Evolutionary conservation across 2,329 filamentous ascomycete species (phyloP).

Genomic region (Epichloe amarillans): DNA sequence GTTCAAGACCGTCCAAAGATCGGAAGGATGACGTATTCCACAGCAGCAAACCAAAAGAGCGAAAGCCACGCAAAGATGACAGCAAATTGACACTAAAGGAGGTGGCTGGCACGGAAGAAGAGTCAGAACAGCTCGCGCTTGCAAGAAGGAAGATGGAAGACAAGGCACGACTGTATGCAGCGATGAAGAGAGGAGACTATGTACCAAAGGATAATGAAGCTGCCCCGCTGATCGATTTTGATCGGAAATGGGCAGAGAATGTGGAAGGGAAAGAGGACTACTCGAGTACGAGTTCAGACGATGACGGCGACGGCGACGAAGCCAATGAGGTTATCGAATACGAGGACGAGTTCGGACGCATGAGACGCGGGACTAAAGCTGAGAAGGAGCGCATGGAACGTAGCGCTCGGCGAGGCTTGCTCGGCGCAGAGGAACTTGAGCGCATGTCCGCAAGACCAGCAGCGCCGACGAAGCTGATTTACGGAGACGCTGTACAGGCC

Average conservation of each 20-base stretch:
- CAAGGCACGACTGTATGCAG: slow-evolving; percentile 77
- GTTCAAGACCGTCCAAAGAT: slow-evolving; percentile 32
- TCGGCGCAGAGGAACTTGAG: slow-evolving; percentile 49
- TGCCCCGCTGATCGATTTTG: slow-evolving; percentile 76
- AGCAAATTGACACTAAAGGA: slow-evolving; percentile 38
- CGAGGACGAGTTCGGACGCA: slow-evolving; percentile 84
- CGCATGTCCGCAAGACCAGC: slow-evolving; percentile 54
- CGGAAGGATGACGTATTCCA: slow-evolving; percentile 34
- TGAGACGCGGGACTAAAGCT: slow-evolving; percentile 55
- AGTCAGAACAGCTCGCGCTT: slow-evolving; percentile 54
- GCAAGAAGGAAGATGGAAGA: slow-evolving; percentile 75
- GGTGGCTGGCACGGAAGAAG: slow-evolving; percentile 41
- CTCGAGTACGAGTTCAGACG: slow-evolving; percentile 27
- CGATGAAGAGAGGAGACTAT: slow-evolving; percentile 82
- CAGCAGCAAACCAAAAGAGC: slow-evolving; percentile 14
- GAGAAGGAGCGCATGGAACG: slow-evolving; percentile 53
- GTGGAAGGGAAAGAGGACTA: slow-evolving; percentile 47
- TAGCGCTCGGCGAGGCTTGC: slow-evolving; percentile 32
- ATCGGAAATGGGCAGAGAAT: slow-evolving; percentile 81
- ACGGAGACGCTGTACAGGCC: slow-evolving; percentile 73
- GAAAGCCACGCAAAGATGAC: slow-evolving; percentile 32
- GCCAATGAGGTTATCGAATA: slow-evolving; percentile 65
- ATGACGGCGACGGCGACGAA: slow-evolving; percentile 29
- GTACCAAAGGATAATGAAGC: slow-evolving; percentile 51
- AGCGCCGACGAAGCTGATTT: slow-evolving; percentile 60